Conservation (phyloP, 768 basidiomycete species). For the Mycena venus region DNA sequence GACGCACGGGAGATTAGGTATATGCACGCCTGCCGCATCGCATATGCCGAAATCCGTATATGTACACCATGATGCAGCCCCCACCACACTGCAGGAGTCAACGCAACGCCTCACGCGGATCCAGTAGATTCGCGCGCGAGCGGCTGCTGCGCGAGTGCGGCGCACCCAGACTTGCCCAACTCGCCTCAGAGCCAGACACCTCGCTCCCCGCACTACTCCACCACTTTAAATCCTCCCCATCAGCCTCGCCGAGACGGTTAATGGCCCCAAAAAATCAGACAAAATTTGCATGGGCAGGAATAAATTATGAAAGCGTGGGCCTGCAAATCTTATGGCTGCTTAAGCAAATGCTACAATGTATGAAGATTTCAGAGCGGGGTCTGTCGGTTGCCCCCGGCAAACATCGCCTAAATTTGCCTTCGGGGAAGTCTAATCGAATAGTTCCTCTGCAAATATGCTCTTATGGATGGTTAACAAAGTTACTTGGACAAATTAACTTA, state of each 20-base stretch:
- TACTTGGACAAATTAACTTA: too few species aligned
- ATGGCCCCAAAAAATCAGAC: not conserved
- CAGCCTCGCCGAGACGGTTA: not conserved
- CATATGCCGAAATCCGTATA: too few species aligned
- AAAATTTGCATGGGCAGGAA: not conserved
- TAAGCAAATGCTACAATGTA: not conserved
- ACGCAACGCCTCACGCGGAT: too few species aligned
- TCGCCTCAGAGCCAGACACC: slow-evolving; percentile 16
- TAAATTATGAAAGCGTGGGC: not conserved
- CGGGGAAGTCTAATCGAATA: not conserved
- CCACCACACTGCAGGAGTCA: too few species aligned
- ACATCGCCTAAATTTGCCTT: not conserved
- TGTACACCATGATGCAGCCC: too few species aligned
- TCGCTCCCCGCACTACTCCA: slow-evolving; percentile 34
- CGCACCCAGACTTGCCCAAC: slow-evolving; percentile 31
- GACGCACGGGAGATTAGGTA: too few species aligned
- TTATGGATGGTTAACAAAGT: too few species aligned
- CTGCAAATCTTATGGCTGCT: not conserved
- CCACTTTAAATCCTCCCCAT: slow-evolving; percentile 16
- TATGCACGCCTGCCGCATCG: too few species aligned
- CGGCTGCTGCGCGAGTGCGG: too few species aligned
- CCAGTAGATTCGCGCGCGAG: too few species aligned
- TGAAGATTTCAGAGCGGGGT: not conserved
- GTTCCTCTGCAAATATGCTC: too few species aligned
- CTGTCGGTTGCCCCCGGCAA: not conserved